phyloP scores from a whole-genome alignment of 768 basidiomycete species.

The Termitomyces sp. region DNA sequence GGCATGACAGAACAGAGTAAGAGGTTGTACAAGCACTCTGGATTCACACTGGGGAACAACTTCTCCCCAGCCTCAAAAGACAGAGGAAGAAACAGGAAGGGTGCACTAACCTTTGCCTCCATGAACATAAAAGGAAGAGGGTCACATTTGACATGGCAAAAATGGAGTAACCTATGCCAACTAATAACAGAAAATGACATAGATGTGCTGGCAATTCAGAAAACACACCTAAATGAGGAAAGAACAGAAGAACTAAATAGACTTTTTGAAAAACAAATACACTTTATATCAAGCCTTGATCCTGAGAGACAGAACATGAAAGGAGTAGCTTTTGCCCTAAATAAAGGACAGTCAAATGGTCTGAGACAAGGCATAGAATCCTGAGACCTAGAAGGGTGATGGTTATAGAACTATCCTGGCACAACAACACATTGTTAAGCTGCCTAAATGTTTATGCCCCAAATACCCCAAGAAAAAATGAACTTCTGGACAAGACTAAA shows the following conservation, averaged over 20 bases:
- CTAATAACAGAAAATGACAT: constrained; percentile 12
- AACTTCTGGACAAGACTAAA: neutral
- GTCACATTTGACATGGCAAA: neutral
- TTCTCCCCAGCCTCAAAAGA: too few species aligned
- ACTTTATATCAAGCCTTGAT: too few species aligned
- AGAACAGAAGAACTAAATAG: neutral
- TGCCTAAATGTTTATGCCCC: neutral
- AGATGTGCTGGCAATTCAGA: neutral
- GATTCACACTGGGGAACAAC: too few species aligned
- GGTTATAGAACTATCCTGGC: constrained; percentile 10
- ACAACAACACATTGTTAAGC: neutral
- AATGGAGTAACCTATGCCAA: constrained; percentile 12
- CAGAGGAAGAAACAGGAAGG: neutral
- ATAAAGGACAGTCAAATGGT: too few species aligned
- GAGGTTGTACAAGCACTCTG: too few species aligned
- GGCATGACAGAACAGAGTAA: too few species aligned
- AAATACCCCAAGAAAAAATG: neutral
- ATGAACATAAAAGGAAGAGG: neutral
- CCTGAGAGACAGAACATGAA: too few species aligned
- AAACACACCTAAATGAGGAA: neutral
- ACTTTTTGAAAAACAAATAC: too few species aligned
- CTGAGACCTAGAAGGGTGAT: constrained; percentile 21
- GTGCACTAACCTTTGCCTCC: neutral
- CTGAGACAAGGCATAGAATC: constrained; percentile 23
- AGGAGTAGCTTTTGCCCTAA: too few species aligned